A percentile compares a stretch with the other conserved stretches of the same genome.
Conservation (phyloP, 2,329 filamentous ascomycete species). For the Proliferodiscus dingleyae region DNA sequence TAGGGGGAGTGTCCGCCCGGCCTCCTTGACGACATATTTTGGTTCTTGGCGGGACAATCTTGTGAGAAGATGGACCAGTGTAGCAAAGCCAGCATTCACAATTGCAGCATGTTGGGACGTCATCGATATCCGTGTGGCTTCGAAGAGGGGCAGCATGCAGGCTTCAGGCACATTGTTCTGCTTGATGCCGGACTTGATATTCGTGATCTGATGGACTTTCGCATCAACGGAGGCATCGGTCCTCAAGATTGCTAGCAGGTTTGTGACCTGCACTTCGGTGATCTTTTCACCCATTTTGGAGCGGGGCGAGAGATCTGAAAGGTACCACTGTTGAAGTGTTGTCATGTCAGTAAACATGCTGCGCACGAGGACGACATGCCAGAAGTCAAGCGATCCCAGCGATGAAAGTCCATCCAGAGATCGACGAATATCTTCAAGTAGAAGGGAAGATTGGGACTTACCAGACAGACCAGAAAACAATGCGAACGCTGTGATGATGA, state of each 20-base stretch:
- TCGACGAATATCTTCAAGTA: too few relatives aligned
- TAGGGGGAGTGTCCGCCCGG: conserved; percentile 64
- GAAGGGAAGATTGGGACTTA: background rate
- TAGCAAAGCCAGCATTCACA: conserved; percentile 79
- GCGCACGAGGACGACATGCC: background rate
- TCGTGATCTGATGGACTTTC: conserved; percentile 67
- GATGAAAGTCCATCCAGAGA: background rate
- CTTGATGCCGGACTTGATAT: conserved; percentile 83
- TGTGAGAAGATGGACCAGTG: conserved; percentile 81
- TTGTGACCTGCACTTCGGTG: conserved; percentile 53
- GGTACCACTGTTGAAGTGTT: conserved; percentile 16
- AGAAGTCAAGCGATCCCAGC: background rate
- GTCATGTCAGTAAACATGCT: conserved; percentile 7
- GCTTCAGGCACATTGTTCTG: conserved; percentile 82
- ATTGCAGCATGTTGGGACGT: conserved; percentile 71
- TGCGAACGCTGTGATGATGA: background rate
- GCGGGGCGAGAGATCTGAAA: conserved; percentile 6
- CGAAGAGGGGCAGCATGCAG: conserved; percentile 69
- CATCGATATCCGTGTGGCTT: conserved; percentile 72
- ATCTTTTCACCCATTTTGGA: conserved; percentile 50
- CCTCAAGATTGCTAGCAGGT: conserved; percentile 48
- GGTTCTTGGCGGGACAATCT: conserved; percentile 81
- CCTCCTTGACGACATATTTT: conserved; percentile 65
- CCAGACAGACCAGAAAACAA: background rate
- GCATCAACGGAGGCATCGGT: conserved; percentile 63